These are phyloP conservation scores for Nitzschia sp. DNA, from an alignment of 108 stramenopile species.

Conservation along the genomic window DNA sequence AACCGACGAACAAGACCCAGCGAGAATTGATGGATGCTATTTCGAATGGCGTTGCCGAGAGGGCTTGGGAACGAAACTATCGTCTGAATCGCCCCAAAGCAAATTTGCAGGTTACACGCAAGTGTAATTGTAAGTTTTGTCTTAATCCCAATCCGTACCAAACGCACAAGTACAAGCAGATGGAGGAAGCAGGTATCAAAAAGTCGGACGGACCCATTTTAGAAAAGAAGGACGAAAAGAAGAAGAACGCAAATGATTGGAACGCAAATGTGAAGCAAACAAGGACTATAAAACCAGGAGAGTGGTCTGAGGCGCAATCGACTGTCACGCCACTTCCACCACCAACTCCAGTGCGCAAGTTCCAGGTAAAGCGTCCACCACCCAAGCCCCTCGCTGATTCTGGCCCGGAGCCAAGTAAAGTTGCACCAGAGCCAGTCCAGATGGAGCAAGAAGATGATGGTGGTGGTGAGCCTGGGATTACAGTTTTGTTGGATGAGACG, in stretches of 20 bases:
- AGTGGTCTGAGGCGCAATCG: conserved; percentile 13
- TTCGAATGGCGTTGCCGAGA: conserved; percentile 28
- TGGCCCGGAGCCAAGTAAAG: background rate
- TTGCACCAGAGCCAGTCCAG: conserved; percentile 1
- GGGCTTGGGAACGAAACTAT: conserved; percentile 33
- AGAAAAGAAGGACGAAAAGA: background rate
- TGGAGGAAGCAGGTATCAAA: conserved; percentile 6
- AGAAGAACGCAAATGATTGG: conserved; percentile 6
- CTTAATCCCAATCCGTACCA: conserved; percentile 38
- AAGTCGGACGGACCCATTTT: conserved; percentile 1
- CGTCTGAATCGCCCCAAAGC: conserved; percentile 25
- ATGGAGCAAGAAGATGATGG: background rate
- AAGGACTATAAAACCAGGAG: conserved; percentile 9
- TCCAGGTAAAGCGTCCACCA: background rate
- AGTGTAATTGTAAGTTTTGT: conserved; percentile 36
- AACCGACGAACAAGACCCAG: background rate
- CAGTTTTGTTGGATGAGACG: conserved; percentile 12
- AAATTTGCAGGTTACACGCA: conserved; percentile 19
- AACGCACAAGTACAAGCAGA: conserved; percentile 38
- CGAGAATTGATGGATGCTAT: conserved; percentile 21
- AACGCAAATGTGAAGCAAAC: conserved; percentile 3
- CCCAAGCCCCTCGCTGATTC: background rate
- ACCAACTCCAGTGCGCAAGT: background rate
- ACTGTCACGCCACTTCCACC: conserved; percentile 9
- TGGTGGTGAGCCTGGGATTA: background rate